Evolutionary conservation across 371 early-diverging fungal genomes (phyloP), one percentile per base, ranked within the genome.

Genomic region (Mucor plumbeus): DNA sequence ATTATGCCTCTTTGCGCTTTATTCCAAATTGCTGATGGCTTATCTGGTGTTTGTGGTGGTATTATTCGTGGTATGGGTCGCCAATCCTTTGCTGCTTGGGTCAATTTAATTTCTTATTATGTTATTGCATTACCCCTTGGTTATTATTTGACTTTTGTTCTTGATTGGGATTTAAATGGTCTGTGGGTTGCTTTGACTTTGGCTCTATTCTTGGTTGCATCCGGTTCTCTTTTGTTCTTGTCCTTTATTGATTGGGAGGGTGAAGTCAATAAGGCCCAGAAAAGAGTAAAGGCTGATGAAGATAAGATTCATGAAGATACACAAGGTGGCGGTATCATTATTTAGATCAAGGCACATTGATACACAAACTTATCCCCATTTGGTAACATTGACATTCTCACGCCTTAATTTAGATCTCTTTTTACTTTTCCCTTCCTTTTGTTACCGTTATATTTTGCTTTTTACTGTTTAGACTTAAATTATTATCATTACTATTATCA

Each of bases 1-100:
- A 81, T 94, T 13, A 76, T 94, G 71, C 95, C 95, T 0, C 68
- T 91, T 5, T 89, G 84, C 14, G 92, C 94, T 0, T 50, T 91
- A 33, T 94, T 91, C 79, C 95, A 95, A 73, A 77, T 94, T 69
- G 71, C 78, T 10, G 92, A 92, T 68, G 86, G 88, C 1, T 55
- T 87, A 9, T 82, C 86, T 41, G 85, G 85, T 61, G 85, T 90
- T 9, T 80, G 85, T 21, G 89, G 88, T 15, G 91, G 92, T 61
- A 80, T 90, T 2, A 73, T 92, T 11, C 86, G 91, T 60, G 90
- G 91, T 55, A 76, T 87, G 17, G 92, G 91, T 34, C 77, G 88
- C 39, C 91, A 91, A 67, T 81, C 85, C 15, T 55, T 86, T 59
- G 91, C 90, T 13, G 91, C 92, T 5, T 76, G 79, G 56, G 69